These are phyloP conservation scores for Glycine latifolia DNA, from an alignment of 306 rosid species.

Conservation along the genomic window DNA sequence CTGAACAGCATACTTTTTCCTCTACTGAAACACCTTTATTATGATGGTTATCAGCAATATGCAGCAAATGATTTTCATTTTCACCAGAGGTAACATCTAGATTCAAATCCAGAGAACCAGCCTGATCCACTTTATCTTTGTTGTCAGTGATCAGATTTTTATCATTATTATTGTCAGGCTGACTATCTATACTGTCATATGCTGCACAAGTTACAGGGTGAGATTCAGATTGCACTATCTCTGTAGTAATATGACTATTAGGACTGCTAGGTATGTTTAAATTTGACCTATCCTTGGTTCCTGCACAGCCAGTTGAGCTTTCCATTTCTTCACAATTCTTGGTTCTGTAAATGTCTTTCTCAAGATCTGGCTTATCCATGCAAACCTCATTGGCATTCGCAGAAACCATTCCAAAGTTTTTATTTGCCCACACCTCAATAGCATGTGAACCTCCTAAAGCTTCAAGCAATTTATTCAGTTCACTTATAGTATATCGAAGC, in stretches of 20 bases:
- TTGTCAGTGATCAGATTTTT: conserved; percentile 44
- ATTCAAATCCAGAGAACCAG: conserved; percentile 65
- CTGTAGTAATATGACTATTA: conserved; percentile 64
- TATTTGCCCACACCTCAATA: conserved; percentile 57
- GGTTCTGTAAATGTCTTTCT: conserved; percentile 40
- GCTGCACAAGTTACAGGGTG: conserved; percentile 59
- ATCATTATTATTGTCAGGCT: conserved; percentile 41
- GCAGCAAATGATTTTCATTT: conserved; percentile 49
- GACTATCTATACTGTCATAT: conserved; percentile 54
- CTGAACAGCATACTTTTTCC: conserved; percentile 50
- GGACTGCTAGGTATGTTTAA: conserved; percentile 57
- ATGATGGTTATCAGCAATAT: conserved; percentile 48
- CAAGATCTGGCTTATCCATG: conserved; percentile 50
- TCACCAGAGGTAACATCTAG: conserved; percentile 56
- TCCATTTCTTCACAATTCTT: conserved; percentile 48
- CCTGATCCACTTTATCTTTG: conserved; percentile 52
- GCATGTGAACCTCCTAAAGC: conserved; percentile 69
- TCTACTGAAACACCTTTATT: conserved; percentile 47
- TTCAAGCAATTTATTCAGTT: conserved; percentile 65
- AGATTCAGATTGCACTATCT: conserved; percentile 63
- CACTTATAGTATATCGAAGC: conserved; percentile 61
- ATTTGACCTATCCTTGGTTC: conserved; percentile 58
- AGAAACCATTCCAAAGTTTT: conserved; percentile 51
- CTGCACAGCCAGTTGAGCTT: conserved; percentile 48
- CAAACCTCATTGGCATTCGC: conserved; percentile 40